These are phyloP conservation scores for Scheffersomyces coipomensis DNA, from an alignment of 805 yeast genomes.

Conservation along the genomic window DNA sequence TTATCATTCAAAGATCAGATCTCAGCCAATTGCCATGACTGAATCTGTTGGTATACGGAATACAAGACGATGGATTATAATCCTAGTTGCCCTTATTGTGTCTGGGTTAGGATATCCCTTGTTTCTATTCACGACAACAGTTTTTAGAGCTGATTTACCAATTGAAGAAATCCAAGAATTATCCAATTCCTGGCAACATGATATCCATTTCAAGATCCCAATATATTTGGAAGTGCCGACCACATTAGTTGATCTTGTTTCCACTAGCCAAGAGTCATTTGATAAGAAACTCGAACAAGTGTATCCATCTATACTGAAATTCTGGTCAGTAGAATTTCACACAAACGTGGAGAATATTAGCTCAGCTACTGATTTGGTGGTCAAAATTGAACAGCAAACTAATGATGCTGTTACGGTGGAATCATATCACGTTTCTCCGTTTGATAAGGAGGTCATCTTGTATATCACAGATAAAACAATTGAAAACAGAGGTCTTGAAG, in stretches of 20 bases:
- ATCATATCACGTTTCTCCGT: slow-evolving; percentile 33
- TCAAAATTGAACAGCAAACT: slow-evolving; percentile 19
- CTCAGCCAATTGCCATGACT: too few relatives aligned
- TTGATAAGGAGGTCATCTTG: slow-evolving; percentile 28
- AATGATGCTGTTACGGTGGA: slow-evolving; percentile 5
- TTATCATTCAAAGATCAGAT: too few relatives aligned
- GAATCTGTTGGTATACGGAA: slow-evolving; percentile 7
- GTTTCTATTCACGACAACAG: slow-evolving; percentile 59
- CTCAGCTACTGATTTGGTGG: slow-evolving; percentile 33
- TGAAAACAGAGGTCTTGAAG: too few relatives aligned
- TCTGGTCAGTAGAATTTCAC: slow-evolving; percentile 25
- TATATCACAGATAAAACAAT: slow-evolving; percentile 22
- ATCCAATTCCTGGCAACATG: slow-evolving; percentile 21
- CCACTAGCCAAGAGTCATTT: slow-evolving; percentile 32
- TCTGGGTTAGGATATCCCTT: slow-evolving; percentile 52
- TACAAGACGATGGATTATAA: slow-evolving; percentile 6
- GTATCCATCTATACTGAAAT: slow-evolving; percentile 20
- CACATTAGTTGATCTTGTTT: slow-evolving; percentile 26
- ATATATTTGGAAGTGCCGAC: slow-evolving; percentile 38
- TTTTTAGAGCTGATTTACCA: slow-evolving; percentile 63
- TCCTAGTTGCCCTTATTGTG: slow-evolving; percentile 11
- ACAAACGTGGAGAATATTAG: not conserved
- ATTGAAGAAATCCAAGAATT: slow-evolving; percentile 35
- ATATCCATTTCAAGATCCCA: slow-evolving; percentile 37
- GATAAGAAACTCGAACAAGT: slow-evolving; percentile 23